Evolutionary conservation across 2,329 filamentous ascomycete species (phyloP).

Genomic region (Sporothrix globosa): DNA sequence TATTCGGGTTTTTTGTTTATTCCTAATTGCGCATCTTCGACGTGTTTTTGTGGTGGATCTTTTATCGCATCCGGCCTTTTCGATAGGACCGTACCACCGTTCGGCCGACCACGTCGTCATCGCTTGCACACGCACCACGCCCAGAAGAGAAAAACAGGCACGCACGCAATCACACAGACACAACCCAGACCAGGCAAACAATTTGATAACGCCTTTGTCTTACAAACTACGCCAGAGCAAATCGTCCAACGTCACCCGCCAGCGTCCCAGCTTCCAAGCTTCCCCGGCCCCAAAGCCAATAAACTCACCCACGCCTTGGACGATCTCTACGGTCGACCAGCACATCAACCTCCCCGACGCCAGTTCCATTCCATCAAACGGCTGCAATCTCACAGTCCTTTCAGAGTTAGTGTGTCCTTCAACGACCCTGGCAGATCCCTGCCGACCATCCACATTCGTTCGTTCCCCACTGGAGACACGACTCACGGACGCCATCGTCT

Average conservation of each 20-base stretch:
- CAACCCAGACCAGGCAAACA: constrained; percentile 11
- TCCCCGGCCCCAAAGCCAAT: neutral
- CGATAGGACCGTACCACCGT: constrained; percentile 24
- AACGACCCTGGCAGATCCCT: constrained; percentile 23
- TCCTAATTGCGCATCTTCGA: constrained; percentile 17
- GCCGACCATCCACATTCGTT: neutral
- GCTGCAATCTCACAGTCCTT: constrained; percentile 20
- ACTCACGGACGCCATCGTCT: constrained; percentile 3
- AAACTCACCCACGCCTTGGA: constrained; percentile 12
- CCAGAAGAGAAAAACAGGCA: neutral
- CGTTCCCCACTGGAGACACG: constrained; percentile 3
- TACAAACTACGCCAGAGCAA: neutral
- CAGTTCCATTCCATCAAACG: constrained; percentile 24
- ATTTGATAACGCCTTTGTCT: constrained; percentile 20
- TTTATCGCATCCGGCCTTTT: constrained; percentile 20
- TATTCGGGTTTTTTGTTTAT: constrained; percentile 16
- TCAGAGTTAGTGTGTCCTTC: constrained; percentile 23
- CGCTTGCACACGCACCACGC: constrained; percentile 21
- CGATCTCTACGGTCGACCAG: neutral
- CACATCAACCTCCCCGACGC: neutral
- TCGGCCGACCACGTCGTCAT: constrained; percentile 23
- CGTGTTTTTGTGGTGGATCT: neutral
- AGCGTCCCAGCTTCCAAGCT: neutral
- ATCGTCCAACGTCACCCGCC: constrained; percentile 17
- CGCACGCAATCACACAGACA: constrained; percentile 20